These are phyloP conservation scores for Paraglomus occultum DNA, from an alignment of 192 early-diverging fungal species.

Conservation along the genomic window DNA sequence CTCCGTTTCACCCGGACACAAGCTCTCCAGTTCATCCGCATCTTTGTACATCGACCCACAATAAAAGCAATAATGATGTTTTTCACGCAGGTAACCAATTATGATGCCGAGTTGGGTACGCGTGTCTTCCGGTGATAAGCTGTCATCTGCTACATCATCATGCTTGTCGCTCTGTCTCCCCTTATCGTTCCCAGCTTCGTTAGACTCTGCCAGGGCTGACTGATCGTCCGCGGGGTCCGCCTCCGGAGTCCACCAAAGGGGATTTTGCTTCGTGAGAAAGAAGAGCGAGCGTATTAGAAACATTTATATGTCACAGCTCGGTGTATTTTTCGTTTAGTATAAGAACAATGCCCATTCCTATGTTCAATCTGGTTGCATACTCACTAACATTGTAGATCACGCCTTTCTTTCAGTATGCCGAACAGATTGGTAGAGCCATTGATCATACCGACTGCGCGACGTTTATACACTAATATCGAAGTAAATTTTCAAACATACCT, in stretches of 20 bases:
- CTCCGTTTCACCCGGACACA: slow-evolving; percentile 57
- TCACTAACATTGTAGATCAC: too few species aligned
- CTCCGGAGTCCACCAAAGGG: too few species aligned
- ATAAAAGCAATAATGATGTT: slow-evolving; percentile 65
- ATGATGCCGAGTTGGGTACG: slow-evolving; percentile 30
- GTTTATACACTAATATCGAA: neutral
- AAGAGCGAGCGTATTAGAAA: too few species aligned
- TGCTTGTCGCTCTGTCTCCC: too few species aligned
- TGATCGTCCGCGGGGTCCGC: neutral
- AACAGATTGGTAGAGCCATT: neutral
- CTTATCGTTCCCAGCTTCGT: neutral
- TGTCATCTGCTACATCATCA: neutral
- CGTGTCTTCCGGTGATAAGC: neutral
- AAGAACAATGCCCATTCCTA: too few species aligned
- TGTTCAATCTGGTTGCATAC: too few species aligned
- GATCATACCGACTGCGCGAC: neutral
- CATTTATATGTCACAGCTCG: too few species aligned
- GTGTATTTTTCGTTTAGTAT: too few species aligned
- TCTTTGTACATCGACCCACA: slow-evolving; percentile 50
- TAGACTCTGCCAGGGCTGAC: neutral
- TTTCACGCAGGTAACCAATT: slow-evolving; percentile 43
- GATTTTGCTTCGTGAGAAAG: too few species aligned
- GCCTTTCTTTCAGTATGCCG: too few species aligned
- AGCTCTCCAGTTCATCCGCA: slow-evolving; percentile 44
- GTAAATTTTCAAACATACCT: neutral